Conservation (phyloP, 805 yeast genomes). For the Candida dajiaensis region DNA sequence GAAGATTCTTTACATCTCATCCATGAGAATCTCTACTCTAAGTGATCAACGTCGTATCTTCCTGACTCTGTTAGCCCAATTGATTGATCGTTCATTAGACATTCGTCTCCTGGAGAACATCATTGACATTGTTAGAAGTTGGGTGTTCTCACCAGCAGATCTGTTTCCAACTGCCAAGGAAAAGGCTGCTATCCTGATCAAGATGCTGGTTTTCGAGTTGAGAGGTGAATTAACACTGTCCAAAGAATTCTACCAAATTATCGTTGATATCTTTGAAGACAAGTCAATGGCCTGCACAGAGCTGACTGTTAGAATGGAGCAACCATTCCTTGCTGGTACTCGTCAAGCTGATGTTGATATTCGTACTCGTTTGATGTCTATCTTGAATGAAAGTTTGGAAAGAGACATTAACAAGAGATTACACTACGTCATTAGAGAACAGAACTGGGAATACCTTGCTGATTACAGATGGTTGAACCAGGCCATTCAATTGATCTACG, state of each 20-base stretch:
- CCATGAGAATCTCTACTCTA: constrained; percentile 74
- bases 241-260: constrained; percentile 75
- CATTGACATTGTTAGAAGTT: constrained; percentile 68
- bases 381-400: constrained; percentile 74
- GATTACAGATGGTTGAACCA: constrained; percentile 95
- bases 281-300: constrained; percentile 76
- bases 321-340: constrained; percentile 93
- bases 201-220: constrained; percentile 89
- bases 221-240: constrained; percentile 79
- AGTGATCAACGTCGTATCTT: constrained; percentile 94
- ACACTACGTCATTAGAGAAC: constrained; percentile 86
- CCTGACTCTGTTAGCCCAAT: constrained; percentile 76
- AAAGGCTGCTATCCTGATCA: constrained; percentile 87
- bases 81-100: constrained; percentile 84
- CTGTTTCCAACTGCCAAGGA: constrained; percentile 93
- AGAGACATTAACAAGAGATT: constrained; percentile 71
- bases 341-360: constrained; percentile 69
- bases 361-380: constrained; percentile 71
- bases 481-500: constrained; percentile 80
- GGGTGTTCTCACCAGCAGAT: constrained; percentile 85
- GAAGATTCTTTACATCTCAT: constrained; percentile 68
- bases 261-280: constrained; percentile 82
- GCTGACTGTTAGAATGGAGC: constrained; percentile 91
- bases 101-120: constrained; percentile 68
- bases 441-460: constrained; percentile 93